Evolutionary conservation across 2,329 filamentous ascomycete genomes (phyloP).

Genomic region (Graphiopsis chlorocephala): DNA sequence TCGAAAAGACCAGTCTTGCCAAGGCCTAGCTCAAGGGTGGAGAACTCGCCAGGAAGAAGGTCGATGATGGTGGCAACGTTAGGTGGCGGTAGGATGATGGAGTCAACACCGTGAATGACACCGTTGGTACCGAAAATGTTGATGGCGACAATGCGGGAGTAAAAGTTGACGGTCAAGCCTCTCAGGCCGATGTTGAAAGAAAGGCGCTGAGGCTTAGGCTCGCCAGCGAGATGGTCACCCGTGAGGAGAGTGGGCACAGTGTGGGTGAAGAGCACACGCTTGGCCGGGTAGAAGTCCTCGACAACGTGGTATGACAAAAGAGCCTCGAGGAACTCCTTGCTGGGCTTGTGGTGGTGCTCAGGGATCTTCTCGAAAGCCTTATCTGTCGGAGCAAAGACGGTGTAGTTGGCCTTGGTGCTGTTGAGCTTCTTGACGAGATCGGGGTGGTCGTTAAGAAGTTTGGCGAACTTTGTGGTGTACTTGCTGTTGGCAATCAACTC

Average conservation of each 20-base stretch:
- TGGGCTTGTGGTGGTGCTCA: slow-evolving; percentile 57
- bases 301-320: slow-evolving; percentile 74
- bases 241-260: slow-evolving; percentile 71
- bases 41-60: slow-evolving; percentile 68
- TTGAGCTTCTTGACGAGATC: slow-evolving; percentile 73
- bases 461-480: slow-evolving; percentile 72
- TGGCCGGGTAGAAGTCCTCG: slow-evolving; percentile 63
- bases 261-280: slow-evolving; percentile 64
- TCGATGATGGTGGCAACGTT: slow-evolving; percentile 61
- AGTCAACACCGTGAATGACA: slow-evolving; percentile 73
- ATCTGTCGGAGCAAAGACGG: slow-evolving; percentile 77
- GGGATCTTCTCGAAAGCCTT: slow-evolving; percentile 68
- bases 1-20: slow-evolving; percentile 69
- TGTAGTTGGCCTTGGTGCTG: slow-evolving; percentile 70
- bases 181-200: slow-evolving; percentile 61
- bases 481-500: slow-evolving; percentile 73
- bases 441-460: slow-evolving; percentile 69
- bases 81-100: slow-evolving; percentile 73
- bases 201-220: slow-evolving; percentile 65
- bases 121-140: slow-evolving; percentile 77
- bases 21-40: slow-evolving; percentile 72
- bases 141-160: slow-evolving; percentile 64
- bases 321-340: slow-evolving; percentile 67
- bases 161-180: slow-evolving; percentile 73
- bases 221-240: slow-evolving; percentile 58